Evolutionary conservation across 129 eudicot species (phyloP), one percentile per base, ranked within the genome.

Genomic region (Oenanthe sinensis): DNA sequence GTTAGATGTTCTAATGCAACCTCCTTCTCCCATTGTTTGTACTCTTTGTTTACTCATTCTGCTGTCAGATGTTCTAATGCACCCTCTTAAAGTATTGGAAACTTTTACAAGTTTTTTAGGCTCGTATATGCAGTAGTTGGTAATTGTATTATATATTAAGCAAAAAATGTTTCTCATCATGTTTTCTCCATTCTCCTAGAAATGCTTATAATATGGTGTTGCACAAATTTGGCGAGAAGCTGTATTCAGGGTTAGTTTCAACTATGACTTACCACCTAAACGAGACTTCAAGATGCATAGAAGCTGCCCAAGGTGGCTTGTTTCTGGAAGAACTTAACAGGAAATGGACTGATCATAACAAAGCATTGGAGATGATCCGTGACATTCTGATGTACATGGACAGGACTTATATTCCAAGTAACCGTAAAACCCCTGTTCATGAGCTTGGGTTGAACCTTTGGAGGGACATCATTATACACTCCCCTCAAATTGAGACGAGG

Each of bases 331-430:
- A 89, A 79, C 90, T 91, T 19, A 91, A 89, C 79, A 71, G 58
- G 55, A 89, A 87, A 80, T 91, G 97, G 97, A 76, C 82, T 5
- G 97, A 91, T 58, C 97, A 91, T 74, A 91, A 89, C 69, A 91
- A 91, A 78, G 94, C 97, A 72, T 75, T 91, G 72, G 92, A 89
- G 63, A 91, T 89, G 97, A 91, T 91, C n/a, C 92, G 94, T 36
- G 92, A 91, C 84, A 91, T 91, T 54, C 78, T 91, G 74, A 91
- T 91, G 97, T 91, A 91, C 89, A 91, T 89, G 97, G 95, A 89
- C 81, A 77, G 97, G 52, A 89, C 95, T 36, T 91, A 89, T 78
- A 85, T 89, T 74, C 90, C 92, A 2, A 89, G 87, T 83, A 89
- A 83, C 78, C 90, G 78, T 82, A 91, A 89, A 83, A 89, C 88